These are phyloP conservation scores for Metarhizium sp. DNA, from an alignment of 2,329 filamentous ascomycete species.

Conservation along the genomic window DNA sequence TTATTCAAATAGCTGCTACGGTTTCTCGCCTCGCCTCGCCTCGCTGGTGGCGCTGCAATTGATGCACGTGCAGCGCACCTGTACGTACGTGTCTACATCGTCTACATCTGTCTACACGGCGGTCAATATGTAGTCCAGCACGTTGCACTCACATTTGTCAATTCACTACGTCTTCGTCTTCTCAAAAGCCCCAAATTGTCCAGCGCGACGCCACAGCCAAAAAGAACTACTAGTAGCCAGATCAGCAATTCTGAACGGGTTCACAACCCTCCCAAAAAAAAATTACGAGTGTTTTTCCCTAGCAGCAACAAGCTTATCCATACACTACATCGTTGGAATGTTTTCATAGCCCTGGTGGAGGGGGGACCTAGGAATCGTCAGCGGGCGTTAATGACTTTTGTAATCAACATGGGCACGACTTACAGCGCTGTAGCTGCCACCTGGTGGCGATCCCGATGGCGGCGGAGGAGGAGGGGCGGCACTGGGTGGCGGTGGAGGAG, in stretches of 20 bases:
- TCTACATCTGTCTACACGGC: too few species aligned
- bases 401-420: slow-evolving; percentile 18
- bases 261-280: not conserved
- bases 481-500: slow-evolving; percentile 40
- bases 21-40: not conserved
- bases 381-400: not conserved
- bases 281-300: not conserved
- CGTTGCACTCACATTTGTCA: not conserved
- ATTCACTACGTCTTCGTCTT: not conserved
- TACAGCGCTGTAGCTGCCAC: slow-evolving; percentile 56
- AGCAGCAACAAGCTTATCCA: slow-evolving; percentile 4
- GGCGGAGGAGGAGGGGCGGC: slow-evolving; percentile 41
- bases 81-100: not conserved
- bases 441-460: slow-evolving; percentile 40
- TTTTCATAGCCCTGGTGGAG: slow-evolving; percentile 43
- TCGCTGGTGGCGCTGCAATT: not conserved
- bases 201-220: not conserved
- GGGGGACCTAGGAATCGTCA: slow-evolving; percentile 35
- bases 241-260: not conserved
- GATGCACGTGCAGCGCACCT: not conserved
- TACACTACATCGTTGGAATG: not conserved
- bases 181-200: not conserved
- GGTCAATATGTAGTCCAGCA: not conserved
- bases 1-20: not conserved
- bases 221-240: not conserved